Evolutionary conservation across 352 stramenopile genomes (phyloP).

Genomic region (Chrysophaeum taylorii): DNA sequence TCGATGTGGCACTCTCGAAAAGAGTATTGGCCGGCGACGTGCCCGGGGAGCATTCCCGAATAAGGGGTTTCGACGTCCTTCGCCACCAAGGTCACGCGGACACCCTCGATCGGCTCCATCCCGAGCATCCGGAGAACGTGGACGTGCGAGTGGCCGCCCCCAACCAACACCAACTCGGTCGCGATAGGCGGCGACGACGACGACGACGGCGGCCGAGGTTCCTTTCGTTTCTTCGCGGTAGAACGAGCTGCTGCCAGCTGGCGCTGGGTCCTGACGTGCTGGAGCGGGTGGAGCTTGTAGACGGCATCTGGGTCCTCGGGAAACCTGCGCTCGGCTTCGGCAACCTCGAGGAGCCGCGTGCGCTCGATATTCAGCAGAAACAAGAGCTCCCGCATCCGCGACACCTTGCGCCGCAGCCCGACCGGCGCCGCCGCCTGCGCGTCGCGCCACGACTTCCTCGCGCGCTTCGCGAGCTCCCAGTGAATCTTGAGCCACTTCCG

Average conservation of each 20-base stretch:
- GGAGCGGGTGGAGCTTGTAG: background rate
- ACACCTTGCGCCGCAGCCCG: too few species aligned
- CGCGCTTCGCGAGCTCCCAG: too few species aligned
- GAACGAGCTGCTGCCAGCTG: background rate
- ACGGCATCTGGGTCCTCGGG: background rate
- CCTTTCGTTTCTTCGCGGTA: background rate
- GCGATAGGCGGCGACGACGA: background rate
- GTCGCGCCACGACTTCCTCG: too few species aligned
- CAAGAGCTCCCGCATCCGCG: background rate
- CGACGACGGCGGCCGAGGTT: background rate
- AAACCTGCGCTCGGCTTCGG: background rate
- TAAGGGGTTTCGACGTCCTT: conserved; percentile 53
- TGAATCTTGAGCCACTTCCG: too few species aligned
- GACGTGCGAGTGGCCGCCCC: conserved; percentile 57
- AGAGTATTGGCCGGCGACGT: conserved; percentile 52
- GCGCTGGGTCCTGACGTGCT: background rate
- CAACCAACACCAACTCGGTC: conserved; percentile 52
- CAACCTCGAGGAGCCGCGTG: background rate
- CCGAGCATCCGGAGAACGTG: conserved; percentile 55
- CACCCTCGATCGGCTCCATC: conserved; percentile 39
- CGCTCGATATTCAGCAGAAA: background rate
- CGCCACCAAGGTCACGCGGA: conserved; percentile 48
- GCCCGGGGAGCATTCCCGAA: conserved; percentile 55
- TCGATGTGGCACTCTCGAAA: conserved; percentile 55
- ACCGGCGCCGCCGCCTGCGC: too few species aligned